Evolutionary conservation across 2,329 filamentous ascomycete genomes (phyloP).

Genomic region (Monilinia polystroma): DNA sequence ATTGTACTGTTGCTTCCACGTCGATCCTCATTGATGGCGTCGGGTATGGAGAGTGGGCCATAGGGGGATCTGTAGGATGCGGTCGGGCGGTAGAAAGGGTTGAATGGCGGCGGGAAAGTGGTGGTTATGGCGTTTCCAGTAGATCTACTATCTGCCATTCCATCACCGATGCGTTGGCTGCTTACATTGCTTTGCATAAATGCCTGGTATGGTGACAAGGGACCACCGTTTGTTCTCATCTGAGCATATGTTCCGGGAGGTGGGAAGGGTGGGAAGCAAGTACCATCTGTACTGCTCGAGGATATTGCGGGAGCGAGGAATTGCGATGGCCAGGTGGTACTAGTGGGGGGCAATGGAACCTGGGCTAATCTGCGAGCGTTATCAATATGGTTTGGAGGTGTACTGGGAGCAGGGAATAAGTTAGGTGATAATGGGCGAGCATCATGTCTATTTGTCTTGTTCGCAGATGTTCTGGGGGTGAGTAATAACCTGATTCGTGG

Average conservation of each 20-base stretch:
- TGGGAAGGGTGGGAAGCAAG: no score
- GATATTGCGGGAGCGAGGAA: no score
- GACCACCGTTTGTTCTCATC: no score
- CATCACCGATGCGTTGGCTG: neutral
- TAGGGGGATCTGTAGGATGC: neutral
- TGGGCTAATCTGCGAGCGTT: neutral
- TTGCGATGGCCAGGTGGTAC: neutral
- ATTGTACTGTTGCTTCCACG: neutral
- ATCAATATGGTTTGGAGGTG: neutral
- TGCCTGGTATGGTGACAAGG: no score
- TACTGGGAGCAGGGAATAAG: neutral
- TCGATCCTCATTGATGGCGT: rapidly evolving
- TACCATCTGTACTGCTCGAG: neutral
- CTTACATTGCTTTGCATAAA: no score
- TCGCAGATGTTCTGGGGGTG: neutral
- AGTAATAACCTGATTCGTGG: neutral
- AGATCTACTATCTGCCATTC: neutral
- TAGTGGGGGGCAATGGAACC: neutral
- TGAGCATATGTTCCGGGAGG: no score
- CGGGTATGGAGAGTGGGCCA: neutral
- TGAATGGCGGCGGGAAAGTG: neutral
- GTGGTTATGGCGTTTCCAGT: no score
- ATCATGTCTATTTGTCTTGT: neutral
- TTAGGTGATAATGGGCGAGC: neutral
- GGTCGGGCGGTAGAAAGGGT: neutral